Base-by-base conservation (phyloP, 1,284 basidiomycete species). In the Ganoderma boninense region DNA sequence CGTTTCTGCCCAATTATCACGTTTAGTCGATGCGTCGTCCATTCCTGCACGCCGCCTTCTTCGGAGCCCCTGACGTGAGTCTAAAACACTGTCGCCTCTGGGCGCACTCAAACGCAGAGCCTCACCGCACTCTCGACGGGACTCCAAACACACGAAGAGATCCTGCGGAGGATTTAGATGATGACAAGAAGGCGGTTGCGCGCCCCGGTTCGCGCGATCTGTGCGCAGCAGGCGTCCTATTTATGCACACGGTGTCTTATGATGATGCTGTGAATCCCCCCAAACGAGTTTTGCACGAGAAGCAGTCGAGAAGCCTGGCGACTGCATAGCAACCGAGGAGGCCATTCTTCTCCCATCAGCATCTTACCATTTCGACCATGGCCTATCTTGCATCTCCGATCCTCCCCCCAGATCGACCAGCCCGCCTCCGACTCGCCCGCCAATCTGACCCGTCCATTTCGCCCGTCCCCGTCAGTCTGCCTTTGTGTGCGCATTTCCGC, bases 271-370 rank as follows among this genome's bases (percentile, higher is more conserved):
- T 69, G 64, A 66, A 57, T 35, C 59, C 69, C 69, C 72, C 64
- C 68, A 71, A 73, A 69, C 65, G 68, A 64, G 35, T 57, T 44
- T 38, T 59, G 32, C 29, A 29, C 54, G 54, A 57, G 54, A 57
- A 57, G 54, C 5, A 66, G 54, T 29, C 54, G 54, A 57, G 54
- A 57, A 57, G 54, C 5, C 68, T 65, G 69, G 66, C 65, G 63
- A 65, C 66, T 69, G 61, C 72, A 73, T 73, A 71, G 72, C 72
- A 73, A 73, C 72, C 68, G 69, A 73, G 72, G 67, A 62, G 59
- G 44, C 62, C 42, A 43, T 64, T 59, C 46, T 18, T 26, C 52
- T 46, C 46, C 61, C 69, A 70, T 66, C 68, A 68, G 54, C 61
- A 57, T 35, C 54, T 57, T 57, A 35, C 18, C 54, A 35, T 57